These are phyloP conservation scores for Euphorbia peplus DNA, from an alignment of 345 rosid species.

Conservation along the genomic window DNA sequence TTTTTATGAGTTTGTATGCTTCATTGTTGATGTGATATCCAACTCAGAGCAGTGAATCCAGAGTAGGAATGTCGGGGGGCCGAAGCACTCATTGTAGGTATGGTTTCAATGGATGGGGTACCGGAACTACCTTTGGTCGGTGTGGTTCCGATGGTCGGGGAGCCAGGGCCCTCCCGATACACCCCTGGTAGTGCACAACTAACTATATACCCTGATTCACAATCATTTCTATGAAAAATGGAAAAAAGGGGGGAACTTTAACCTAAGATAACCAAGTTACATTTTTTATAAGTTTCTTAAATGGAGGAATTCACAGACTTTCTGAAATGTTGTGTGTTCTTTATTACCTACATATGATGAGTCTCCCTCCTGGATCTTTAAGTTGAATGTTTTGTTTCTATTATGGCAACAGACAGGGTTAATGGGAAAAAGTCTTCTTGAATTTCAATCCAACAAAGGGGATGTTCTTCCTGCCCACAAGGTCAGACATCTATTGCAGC, in stretches of 20 bases:
- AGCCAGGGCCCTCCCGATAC: no score
- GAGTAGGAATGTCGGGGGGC: no score
- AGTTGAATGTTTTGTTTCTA: background rate
- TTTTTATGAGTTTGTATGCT: background rate
- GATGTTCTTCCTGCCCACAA: slow-evolving; percentile 97
- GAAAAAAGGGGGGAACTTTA: no score
- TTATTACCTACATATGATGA: background rate
- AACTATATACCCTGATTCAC: background rate
- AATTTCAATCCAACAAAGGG: slow-evolving; percentile 85
- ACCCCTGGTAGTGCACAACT: background rate
- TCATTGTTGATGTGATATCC: background rate
- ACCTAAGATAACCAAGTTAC: background rate
- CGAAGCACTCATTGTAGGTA: no score
- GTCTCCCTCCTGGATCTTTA: background rate
- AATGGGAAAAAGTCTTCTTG: slow-evolving; percentile 88
- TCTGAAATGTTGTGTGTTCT: background rate
- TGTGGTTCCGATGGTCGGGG: no score
- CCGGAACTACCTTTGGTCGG: no score
- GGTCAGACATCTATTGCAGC: slow-evolving; percentile 26
- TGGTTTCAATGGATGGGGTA: no score
- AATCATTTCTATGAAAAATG: background rate
- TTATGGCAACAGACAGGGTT: slow-evolving; percentile 52
- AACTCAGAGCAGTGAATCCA: no score
- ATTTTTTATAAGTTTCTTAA: background rate
- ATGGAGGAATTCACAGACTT: background rate